Evolutionary conservation across 108 stramenopile genomes (phyloP).

Genomic region (Nitzschia putrida): DNA sequence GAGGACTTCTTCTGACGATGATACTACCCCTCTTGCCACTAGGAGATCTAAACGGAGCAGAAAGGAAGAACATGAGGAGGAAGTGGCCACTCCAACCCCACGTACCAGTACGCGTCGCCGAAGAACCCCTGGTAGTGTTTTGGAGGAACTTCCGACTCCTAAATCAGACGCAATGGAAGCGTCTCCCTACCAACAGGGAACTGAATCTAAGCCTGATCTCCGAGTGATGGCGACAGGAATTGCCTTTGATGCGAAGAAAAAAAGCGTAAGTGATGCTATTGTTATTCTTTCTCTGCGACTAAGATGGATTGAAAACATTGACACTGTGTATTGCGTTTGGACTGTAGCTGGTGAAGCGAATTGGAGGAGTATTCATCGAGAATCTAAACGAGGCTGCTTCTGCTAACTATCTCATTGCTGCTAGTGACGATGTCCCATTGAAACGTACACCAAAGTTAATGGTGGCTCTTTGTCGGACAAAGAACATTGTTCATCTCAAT

Average conservation of each 20-base stretch:
- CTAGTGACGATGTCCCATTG: constrained; percentile 37
- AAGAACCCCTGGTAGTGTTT: no score
- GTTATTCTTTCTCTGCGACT: not conserved
- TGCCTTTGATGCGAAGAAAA: not conserved
- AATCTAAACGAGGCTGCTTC: constrained; percentile 46
- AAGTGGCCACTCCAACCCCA: not conserved
- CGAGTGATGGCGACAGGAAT: constrained; percentile 15
- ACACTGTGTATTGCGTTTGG: not conserved
- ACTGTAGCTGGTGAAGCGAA: constrained; percentile 45
- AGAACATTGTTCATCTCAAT: constrained; percentile 53
- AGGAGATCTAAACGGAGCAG: not conserved
- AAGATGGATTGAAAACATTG: not conserved
- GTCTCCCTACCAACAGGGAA: not conserved
- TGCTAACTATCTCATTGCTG: constrained; percentile 63
- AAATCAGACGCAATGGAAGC: not conserved
- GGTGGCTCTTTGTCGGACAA: constrained; percentile 52
- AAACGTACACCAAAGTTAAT: constrained; percentile 71
- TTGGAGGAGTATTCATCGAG: constrained; percentile 55
- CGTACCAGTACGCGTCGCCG: not conserved
- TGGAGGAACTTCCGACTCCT: no score
- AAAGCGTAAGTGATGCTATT: constrained; percentile 10
- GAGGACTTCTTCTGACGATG: not conserved
- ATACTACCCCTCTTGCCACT: not conserved
- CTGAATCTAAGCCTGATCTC: not conserved
- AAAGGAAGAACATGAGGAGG: not conserved